These are phyloP conservation scores for Lipomyces japonicus DNA, from an alignment of 805 yeast genomes.

Conservation along the genomic window DNA sequence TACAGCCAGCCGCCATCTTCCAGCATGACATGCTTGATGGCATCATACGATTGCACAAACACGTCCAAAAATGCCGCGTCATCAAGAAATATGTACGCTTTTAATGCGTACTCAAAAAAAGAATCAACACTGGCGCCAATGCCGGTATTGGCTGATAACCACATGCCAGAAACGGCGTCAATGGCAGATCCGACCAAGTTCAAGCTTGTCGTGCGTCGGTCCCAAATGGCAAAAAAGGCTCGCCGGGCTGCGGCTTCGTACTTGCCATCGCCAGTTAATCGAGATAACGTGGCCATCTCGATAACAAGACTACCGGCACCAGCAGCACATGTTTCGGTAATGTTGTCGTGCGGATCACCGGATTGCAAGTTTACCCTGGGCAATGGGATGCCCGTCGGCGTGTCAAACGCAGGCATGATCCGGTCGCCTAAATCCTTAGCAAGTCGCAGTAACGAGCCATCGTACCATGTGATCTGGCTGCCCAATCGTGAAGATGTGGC, in stretches of 20 bases:
- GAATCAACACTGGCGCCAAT: slow-evolving; percentile 91
- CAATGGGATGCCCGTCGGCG: slow-evolving; percentile 61
- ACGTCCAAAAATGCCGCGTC: slow-evolving; percentile 50
- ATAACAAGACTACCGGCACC: slow-evolving; percentile 82
- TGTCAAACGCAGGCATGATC: slow-evolving; percentile 64
- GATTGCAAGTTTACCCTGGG: slow-evolving; percentile 67
- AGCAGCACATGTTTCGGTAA: slow-evolving; percentile 72
- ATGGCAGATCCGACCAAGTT: slow-evolving; percentile 76
- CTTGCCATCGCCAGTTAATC: slow-evolving; percentile 66
- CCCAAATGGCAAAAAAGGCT: slow-evolving; percentile 72
- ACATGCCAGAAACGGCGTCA: slow-evolving; percentile 52
- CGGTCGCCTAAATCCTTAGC: slow-evolving; percentile 76
- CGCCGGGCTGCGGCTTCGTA: slow-evolving; percentile 60
- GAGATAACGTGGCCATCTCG: slow-evolving; percentile 73
- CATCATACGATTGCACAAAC: slow-evolving; percentile 57
- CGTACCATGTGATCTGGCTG: slow-evolving; percentile 46
- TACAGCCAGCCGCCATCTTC: slow-evolving; percentile 53
- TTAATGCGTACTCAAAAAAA: slow-evolving; percentile 82
- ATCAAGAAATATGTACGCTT: slow-evolving; percentile 68
- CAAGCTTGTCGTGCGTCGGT: slow-evolving; percentile 52
- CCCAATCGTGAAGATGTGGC: slow-evolving; percentile 52
- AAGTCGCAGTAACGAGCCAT: slow-evolving; percentile 65
- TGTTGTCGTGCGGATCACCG: slow-evolving; percentile 43
- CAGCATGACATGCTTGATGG: slow-evolving; percentile 54
- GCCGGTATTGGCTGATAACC: slow-evolving; percentile 65